A percentile compares a stretch with the other conserved stretches of the same genome.
phyloP scores from a whole-genome alignment of 2,329 filamentous ascomycete genomes.

The Leptosphaerulina australis region DNA sequence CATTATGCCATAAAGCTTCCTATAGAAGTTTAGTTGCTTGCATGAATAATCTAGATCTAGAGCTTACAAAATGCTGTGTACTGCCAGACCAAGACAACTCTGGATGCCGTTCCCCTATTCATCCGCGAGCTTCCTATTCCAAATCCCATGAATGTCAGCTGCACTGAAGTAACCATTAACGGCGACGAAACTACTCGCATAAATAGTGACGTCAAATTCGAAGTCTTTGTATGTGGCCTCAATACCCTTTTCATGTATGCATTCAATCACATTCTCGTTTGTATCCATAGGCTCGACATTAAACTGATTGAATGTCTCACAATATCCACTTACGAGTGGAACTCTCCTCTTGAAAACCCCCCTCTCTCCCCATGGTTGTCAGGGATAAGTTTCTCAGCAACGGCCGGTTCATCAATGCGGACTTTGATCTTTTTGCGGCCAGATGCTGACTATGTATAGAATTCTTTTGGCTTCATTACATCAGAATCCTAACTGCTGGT shows the following conservation, averaged over 20 bases:
- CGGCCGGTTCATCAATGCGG: conserved; percentile 50
- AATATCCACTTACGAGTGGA: conserved; percentile 41
- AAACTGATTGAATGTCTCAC: conserved; percentile 47
- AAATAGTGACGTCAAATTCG: conserved; percentile 61
- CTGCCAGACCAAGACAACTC: conserved; percentile 38
- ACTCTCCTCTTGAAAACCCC: conserved; percentile 34
- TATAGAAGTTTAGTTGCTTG: not conserved
- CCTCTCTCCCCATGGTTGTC: conserved; percentile 39
- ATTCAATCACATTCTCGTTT: conserved; percentile 49
- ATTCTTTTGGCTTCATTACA: conserved; percentile 27
- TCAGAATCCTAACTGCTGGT: conserved; percentile 27
- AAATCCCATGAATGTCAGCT: conserved; percentile 21
- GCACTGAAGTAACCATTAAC: conserved; percentile 43
- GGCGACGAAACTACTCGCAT: conserved; percentile 53
- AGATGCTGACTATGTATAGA: conserved; percentile 1
- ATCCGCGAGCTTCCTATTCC: conserved; percentile 20
- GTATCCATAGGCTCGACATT: conserved; percentile 58
- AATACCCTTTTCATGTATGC: conserved; percentile 57
- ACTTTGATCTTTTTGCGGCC: conserved; percentile 43
- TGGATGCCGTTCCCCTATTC: conserved; percentile 29
- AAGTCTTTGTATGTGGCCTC: conserved; percentile 55
- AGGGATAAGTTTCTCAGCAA: conserved; percentile 51
- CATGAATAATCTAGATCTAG: conserved; percentile 23
- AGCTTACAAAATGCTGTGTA: conserved; percentile 40
- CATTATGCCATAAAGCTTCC: conserved; percentile 11